Base-by-base conservation (phyloP, 2,329 filamentous ascomycete species). In the Achaetomium macrosporum region DNA sequence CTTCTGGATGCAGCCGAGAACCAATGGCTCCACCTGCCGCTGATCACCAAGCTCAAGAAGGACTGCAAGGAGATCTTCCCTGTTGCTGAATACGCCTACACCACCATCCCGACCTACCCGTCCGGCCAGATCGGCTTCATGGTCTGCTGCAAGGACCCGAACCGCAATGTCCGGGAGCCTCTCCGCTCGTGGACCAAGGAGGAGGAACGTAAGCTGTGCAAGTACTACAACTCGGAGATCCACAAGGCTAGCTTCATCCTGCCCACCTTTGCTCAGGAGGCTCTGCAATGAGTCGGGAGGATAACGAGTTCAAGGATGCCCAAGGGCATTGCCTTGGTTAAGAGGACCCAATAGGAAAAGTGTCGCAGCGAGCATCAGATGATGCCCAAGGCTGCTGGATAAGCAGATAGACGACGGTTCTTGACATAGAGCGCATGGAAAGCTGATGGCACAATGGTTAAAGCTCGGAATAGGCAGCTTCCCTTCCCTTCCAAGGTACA, bases 121-220 rank as follows among this genome's bases (percentile, higher is more conserved):
- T 95, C 90, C 53, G 93, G 93, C 70, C 93, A 99, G 79, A 99
- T 99, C 68, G 93, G 93, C 70, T 99, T 99, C 85, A 96, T 99
- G 91, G 89, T 99, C 69, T 97, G 93, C 85, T 88, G 81, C 85
- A 97, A 99, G 84, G 92, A 97, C 70, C 77, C 84, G 70, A 83
- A 74, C 68, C 83, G 85, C 71, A 82, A 99, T 74, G 81, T 97
- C 69, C 89, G 82, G 72, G 88, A 85, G 73, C 93, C 93, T 50
- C 68, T 96, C 58, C 87, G 93, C 68, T 78, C 74, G 65, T 95
- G 90, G 86, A 78, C 83, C 59, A 69, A 79, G 60, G 91, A 95
- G 74, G 90, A 97, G 75, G 93, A 99, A 82, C 85, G 89, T 68
- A 85, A 89, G 73, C 78, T 92, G 65, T 96, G 90, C 87, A 83